Percentiles rank a stretch among this genome's conserved stretches.
Evolutionary conservation across 208 protist genomes (phyloP).

Genomic region (Acanthamoeba sp.): DNA sequence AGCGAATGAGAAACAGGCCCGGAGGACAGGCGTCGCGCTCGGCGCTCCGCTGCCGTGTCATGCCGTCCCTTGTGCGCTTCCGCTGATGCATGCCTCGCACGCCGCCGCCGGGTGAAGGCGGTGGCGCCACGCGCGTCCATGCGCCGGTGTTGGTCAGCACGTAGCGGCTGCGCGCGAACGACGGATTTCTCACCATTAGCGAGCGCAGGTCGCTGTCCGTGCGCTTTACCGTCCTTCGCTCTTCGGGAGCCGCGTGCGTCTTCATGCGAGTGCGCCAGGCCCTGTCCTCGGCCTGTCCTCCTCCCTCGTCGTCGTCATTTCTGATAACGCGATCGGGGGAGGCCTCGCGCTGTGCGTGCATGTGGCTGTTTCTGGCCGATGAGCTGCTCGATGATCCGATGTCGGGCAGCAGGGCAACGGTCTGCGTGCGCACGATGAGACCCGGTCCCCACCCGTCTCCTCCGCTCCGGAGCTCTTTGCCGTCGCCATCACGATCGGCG

Average conservation of each 20-base stretch:
- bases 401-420: background rate
- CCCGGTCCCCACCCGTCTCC: background rate
- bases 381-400: background rate
- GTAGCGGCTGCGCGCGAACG: slow-evolving; percentile 50
- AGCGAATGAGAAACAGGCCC: slow-evolving; percentile 29
- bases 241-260: background rate
- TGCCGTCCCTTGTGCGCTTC: background rate
- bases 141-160: slow-evolving; percentile 33
- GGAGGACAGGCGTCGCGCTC: background rate
- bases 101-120: background rate
- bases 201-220: background rate
- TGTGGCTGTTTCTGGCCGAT: background rate
- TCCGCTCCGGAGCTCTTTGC: background rate
- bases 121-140: background rate
- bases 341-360: background rate
- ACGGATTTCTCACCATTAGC: slow-evolving; percentile 10
- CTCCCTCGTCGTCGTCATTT: background rate
- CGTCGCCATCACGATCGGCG: background rate
- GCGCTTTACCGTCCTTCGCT: background rate
- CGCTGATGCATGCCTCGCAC: background rate
- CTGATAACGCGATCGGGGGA: background rate
- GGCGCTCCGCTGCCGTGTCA: background rate
- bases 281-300: background rate
- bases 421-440: slow-evolving; percentile 7
- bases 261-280: background rate